These are phyloP conservation scores for Neonectria neomacrospora DNA, from an alignment of 2,329 filamentous ascomycete species.

Conservation along the genomic window DNA sequence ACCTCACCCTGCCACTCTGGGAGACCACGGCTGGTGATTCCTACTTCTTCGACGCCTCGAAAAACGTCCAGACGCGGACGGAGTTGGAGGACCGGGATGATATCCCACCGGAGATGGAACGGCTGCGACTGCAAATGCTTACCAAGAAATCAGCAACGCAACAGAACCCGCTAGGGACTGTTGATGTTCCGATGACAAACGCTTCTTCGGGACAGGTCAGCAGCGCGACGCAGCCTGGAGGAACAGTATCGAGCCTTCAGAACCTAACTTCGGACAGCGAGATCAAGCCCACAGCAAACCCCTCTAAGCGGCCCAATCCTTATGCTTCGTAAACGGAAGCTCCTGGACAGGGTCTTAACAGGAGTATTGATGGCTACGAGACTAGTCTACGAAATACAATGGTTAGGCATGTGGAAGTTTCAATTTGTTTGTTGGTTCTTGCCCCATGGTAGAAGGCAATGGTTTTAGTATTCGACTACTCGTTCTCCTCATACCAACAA, in stretches of 20 bases:
- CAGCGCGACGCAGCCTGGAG: neutral
- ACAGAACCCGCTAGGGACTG: neutral
- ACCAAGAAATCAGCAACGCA: neutral
- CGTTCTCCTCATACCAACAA: neutral
- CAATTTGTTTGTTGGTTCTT: neutral
- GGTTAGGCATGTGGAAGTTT: constrained; percentile 14
- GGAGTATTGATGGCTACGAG: constrained; percentile 1
- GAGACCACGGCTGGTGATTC: constrained; percentile 20
- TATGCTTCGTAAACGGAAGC: neutral
- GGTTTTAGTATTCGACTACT: neutral
- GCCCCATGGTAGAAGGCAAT: neutral
- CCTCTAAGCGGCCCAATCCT: constrained; percentile 5
- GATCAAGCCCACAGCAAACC: neutral
- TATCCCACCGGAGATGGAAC: constrained; percentile 21
- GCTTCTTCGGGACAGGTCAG: neutral
- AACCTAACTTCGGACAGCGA: neutral
- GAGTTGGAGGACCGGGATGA: constrained; percentile 27
- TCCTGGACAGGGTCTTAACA: neutral
- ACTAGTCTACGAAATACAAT: constrained; percentile 10
- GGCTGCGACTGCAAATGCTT: constrained; percentile 10
- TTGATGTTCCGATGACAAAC: neutral
- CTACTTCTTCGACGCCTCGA: constrained; percentile 27
- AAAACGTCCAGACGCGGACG: constrained; percentile 22
- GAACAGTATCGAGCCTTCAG: neutral
- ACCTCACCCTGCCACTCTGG: constrained; percentile 27